Percentiles rank a stretch among this genome's conserved stretches.
These are phyloP conservation scores for Pinus taeda DNA, from an alignment of 75 land plant species.

Conservation along the genomic window DNA sequence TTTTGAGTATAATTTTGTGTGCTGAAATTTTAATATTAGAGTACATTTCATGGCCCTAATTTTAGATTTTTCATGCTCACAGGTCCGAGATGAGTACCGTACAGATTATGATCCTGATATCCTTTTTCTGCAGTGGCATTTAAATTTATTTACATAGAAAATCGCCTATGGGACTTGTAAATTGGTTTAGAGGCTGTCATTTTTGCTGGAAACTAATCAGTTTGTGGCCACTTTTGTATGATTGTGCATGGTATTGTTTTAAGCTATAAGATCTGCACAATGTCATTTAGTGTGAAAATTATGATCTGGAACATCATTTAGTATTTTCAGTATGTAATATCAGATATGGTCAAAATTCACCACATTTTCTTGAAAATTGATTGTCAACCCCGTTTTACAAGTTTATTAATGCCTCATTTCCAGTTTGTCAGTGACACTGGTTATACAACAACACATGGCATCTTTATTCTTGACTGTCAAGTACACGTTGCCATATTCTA, in stretches of 20 bases:
- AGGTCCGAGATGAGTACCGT: constrained; percentile 99
- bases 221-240: not conserved
- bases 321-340: too few relatives aligned
- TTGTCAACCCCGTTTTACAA: too few relatives aligned
- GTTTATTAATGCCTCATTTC: too few relatives aligned
- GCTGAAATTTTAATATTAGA: too few relatives aligned
- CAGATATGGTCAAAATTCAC: too few relatives aligned
- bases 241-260: not conserved
- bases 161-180: not conserved
- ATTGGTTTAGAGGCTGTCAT: not conserved
- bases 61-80: constrained; percentile 8
- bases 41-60: constrained; percentile 6
- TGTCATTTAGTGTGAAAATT: not conserved
- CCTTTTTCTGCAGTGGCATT: constrained; percentile 37
- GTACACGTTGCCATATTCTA: not conserved
- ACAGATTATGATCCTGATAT: constrained; percentile 99
- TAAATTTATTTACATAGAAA: not conserved
- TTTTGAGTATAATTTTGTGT: too few relatives aligned
- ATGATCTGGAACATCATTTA: not conserved
- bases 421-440: too few relatives aligned
- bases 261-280: not conserved
- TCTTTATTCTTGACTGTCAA: not conserved
- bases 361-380: not conserved
- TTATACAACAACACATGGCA: not conserved
- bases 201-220: not conserved